phyloP scores from a whole-genome alignment of 2,329 filamentous ascomycete species.

The Penicillium sp. region DNA sequence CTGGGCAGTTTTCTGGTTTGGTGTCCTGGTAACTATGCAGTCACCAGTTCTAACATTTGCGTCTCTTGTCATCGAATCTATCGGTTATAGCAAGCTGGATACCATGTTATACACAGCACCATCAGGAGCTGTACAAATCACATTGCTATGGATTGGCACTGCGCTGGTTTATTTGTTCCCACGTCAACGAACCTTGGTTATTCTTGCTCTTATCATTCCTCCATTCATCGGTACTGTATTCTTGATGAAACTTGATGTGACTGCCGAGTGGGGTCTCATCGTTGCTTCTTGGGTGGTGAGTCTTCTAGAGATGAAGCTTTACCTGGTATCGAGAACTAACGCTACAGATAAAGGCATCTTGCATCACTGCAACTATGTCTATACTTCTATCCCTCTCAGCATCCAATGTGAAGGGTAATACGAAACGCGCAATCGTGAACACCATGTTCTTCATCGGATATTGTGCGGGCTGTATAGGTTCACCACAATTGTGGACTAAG shows the following conservation, averaged over 20 bases:
- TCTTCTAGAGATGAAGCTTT: constrained; percentile 13
- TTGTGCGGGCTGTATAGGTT: constrained; percentile 51
- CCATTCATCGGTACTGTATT: constrained; percentile 53
- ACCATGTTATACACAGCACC: constrained; percentile 55
- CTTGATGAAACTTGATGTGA: constrained; percentile 47
- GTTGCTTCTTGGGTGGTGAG: constrained; percentile 52
- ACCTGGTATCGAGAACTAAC: background rate
- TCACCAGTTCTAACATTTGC: constrained; percentile 55
- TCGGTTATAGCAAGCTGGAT: constrained; percentile 50
- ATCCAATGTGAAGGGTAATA: constrained; percentile 58
- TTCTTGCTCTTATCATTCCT: constrained; percentile 46
- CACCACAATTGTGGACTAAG: constrained; percentile 54
- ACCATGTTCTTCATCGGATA: constrained; percentile 58
- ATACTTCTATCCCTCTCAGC: constrained; percentile 51
- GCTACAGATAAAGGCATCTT: constrained; percentile 38
- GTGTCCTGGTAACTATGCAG: constrained; percentile 53
- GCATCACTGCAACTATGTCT: constrained; percentile 49
- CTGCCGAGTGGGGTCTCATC: constrained; percentile 54
- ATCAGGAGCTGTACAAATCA: constrained; percentile 54
- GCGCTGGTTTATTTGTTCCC: constrained; percentile 46
- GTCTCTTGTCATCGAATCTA: constrained; percentile 54
- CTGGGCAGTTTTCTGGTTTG: constrained; percentile 53
- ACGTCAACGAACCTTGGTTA: constrained; percentile 44
- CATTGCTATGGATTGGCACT: constrained; percentile 54
- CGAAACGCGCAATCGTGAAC: constrained; percentile 53